phyloP scores from a whole-genome alignment of 345 rosid genomes.

The Lepidium aucheri region DNA sequence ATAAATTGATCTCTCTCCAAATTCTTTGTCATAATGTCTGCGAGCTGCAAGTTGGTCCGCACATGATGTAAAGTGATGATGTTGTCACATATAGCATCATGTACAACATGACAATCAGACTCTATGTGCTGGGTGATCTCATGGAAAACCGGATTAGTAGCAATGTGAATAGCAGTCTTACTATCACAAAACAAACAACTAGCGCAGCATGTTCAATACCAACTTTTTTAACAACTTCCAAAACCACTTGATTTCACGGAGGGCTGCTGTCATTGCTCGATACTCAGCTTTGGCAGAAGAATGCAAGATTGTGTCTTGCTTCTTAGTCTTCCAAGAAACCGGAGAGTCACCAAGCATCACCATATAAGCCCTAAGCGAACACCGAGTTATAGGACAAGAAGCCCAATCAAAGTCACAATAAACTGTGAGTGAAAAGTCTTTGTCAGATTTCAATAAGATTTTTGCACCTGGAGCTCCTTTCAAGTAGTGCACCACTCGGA shows the following conservation, averaged over 20 bases:
- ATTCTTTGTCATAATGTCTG: neutral
- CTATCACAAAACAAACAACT: too few species aligned
- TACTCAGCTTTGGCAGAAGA: neutral
- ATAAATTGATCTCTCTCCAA: neutral
- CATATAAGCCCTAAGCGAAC: neutral
- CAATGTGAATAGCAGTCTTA: too few species aligned
- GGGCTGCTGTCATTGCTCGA: neutral
- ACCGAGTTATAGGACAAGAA: neutral
- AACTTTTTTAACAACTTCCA: neutral
- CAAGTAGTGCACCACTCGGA: too few species aligned
- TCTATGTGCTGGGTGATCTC: neutral
- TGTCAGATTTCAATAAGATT: too few species aligned
- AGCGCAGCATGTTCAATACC: too few species aligned
- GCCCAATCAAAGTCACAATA: neutral
- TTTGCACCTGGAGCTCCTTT: too few species aligned
- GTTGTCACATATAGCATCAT: neutral
- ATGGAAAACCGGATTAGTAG: neutral
- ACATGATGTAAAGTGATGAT: too few species aligned
- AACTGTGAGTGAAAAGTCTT: neutral
- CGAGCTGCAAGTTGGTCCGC: too few species aligned
- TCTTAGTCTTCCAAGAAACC: neutral
- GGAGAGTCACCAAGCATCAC: neutral
- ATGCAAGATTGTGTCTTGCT: neutral
- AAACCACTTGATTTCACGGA: neutral
- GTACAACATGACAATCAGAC: neutral